Percentiles rank a stretch among this genome's conserved stretches.
These are phyloP conservation scores for Lanzia echinophila DNA, from an alignment of 2,329 filamentous ascomycete genomes.

Conservation along the genomic window DNA sequence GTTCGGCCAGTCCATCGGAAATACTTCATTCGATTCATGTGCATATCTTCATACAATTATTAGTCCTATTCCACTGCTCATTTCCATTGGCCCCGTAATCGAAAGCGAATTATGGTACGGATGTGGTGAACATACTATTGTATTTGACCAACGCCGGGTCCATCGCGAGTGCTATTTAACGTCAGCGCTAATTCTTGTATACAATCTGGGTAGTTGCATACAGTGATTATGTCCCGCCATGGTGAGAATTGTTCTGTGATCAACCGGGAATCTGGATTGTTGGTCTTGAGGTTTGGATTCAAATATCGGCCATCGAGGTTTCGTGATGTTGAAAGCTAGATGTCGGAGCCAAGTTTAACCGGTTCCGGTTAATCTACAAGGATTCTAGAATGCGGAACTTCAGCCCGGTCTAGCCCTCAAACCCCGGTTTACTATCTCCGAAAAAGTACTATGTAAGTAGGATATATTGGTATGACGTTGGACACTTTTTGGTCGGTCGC, in stretches of 20 bases:
- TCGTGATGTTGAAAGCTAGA: background rate
- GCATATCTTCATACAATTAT: constrained; percentile 51
- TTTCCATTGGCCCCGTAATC: background rate
- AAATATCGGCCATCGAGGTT: constrained; percentile 11
- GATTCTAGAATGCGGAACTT: no score
- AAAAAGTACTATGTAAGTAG: no score
- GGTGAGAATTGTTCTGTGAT: constrained; percentile 19
- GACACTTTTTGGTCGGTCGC: no score
- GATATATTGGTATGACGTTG: no score
- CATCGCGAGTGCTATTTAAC: constrained; percentile 24
- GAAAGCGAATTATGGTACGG: background rate
- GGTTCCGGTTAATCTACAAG: background rate
- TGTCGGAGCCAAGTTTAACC: constrained; percentile 2
- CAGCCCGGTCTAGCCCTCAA: background rate
- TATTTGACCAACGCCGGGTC: constrained; percentile 49
- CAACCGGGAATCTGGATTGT: constrained; percentile 7
- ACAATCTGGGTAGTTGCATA: constrained; percentile 22
- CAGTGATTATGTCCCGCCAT: constrained; percentile 46
- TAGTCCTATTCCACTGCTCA: background rate
- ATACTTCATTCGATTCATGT: constrained; percentile 80
- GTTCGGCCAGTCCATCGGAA: constrained; percentile 90
- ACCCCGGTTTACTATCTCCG: background rate
- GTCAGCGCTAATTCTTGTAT: constrained; percentile 14
- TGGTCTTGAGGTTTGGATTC: background rate
- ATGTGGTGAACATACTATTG: constrained; percentile 38